Percentiles rank a stretch among this genome's conserved stretches.
Evolutionary conservation across 441 rosid genomes (phyloP).

Genomic region (Lepidium campestre): DNA sequence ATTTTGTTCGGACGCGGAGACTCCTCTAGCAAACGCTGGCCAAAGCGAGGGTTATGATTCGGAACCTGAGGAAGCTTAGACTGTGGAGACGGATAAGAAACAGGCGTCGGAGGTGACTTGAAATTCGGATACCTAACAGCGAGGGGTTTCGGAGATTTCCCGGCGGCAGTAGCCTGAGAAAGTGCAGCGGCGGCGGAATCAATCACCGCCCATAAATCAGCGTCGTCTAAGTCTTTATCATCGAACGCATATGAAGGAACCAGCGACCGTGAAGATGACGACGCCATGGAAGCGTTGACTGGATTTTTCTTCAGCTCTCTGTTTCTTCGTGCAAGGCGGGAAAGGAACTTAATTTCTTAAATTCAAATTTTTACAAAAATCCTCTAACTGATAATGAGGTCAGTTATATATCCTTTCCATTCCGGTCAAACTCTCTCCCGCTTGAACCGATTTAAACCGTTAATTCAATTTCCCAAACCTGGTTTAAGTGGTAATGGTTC

Average conservation of each 20-base stretch:
- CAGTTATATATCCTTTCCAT: too few species aligned
- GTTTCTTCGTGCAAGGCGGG: conserved; percentile 2
- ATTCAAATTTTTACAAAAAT: background rate
- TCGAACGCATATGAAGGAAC: conserved; percentile 44
- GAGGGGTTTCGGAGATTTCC: conserved; percentile 52
- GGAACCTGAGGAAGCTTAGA: conserved; percentile 27
- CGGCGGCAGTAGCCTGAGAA: conserved; percentile 28
- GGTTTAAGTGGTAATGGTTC: background rate
- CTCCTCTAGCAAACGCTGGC: conserved; percentile 11
- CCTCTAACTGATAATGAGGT: background rate
- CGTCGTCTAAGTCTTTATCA: conserved; percentile 87
- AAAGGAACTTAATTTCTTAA: background rate
- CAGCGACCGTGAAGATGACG: conserved; percentile 36
- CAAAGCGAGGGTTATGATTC: conserved; percentile 10
- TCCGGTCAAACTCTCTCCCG: background rate
- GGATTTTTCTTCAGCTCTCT: background rate
- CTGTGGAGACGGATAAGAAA: conserved; percentile 44
- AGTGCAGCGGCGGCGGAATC: conserved; percentile 81
- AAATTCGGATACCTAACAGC: conserved; percentile 46
- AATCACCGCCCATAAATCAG: conserved; percentile 83
- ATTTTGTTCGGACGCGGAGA: conserved; percentile 51
- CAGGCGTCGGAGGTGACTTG: conserved; percentile 55
- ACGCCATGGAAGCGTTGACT: conserved; percentile 22
- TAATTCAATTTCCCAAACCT: background rate
- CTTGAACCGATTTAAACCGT: conserved; percentile 9